A percentile compares a stretch with the other conserved stretches of the same genome.
phyloP scores from a whole-genome alignment of 2,329 filamentous ascomycete genomes.

The Hymenoscyphus occultus region DNA sequence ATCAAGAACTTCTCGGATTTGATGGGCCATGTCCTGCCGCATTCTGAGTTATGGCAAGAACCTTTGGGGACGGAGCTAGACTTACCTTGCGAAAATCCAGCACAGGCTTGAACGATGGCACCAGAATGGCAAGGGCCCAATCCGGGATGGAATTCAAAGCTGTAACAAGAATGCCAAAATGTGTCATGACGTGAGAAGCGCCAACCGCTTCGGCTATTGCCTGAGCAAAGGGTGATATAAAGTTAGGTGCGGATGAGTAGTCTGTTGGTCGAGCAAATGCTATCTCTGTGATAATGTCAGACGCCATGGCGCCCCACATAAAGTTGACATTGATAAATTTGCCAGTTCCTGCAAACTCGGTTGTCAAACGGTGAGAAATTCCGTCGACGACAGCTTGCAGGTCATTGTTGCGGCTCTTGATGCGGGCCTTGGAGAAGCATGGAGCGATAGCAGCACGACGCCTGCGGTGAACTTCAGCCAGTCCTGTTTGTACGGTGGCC shows the following conservation, averaged over 20 bases:
- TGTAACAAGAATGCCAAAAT: no score
- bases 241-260: background rate
- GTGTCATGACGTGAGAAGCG: background rate
- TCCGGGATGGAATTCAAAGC: no score
- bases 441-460: slow-evolving; percentile 16
- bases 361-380: slow-evolving; percentile 14
- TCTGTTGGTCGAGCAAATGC: slow-evolving; percentile 21
- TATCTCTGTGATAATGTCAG: slow-evolving; percentile 31
- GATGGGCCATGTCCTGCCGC: no score
- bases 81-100: no score
- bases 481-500: slow-evolving; percentile 6
- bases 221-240: background rate
- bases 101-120: no score
- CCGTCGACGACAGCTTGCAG: slow-evolving; percentile 15
- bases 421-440: slow-evolving; percentile 18
- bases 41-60: no score
- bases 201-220: background rate
- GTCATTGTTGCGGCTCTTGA: slow-evolving; percentile 8
- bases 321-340: slow-evolving; percentile 11
- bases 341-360: slow-evolving; percentile 8
- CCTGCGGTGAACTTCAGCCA: slow-evolving; percentile 15
- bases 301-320: slow-evolving; percentile 16
- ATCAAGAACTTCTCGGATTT: no score
- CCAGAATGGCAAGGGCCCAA: no score
- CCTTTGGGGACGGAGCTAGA: no score